Percentiles rank a stretch among this genome's conserved stretches.
Evolutionary conservation across 2,329 filamentous ascomycete genomes (phyloP).

Genomic region (Geosmithia morbida): DNA sequence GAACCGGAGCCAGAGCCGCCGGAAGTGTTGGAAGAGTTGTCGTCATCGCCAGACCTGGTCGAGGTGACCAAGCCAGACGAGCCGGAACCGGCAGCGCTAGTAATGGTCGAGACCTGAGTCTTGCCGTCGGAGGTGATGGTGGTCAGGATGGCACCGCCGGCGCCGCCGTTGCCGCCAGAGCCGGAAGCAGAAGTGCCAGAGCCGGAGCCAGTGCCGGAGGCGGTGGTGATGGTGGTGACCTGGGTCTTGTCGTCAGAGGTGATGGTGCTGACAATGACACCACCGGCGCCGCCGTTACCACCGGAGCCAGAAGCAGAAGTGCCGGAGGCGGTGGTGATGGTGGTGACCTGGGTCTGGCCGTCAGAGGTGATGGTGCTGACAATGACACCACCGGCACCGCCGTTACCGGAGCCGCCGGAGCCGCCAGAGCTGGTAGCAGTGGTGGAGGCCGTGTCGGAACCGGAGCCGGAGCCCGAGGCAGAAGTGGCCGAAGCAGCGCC

Average conservation of each 20-base stretch:
- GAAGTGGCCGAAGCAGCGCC: conserved; percentile 5
- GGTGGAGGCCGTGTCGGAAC: conserved; percentile 3
- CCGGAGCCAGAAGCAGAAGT: too few species aligned
- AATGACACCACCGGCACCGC: conserved; percentile 6
- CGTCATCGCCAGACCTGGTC: conserved; percentile 1
- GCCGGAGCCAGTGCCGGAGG: neutral
- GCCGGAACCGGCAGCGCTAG: conserved; percentile 5
- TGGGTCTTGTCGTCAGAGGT: conserved; percentile 17
- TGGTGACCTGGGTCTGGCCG: conserved; percentile 9
- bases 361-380: conserved; percentile 20
- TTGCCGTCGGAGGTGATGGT: conserved; percentile 18
- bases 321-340: conserved; percentile 1
- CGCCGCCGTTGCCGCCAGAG: conserved; percentile 2
- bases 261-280: conserved; percentile 17
- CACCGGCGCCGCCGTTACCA: conserved; percentile 1
- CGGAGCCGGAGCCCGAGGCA: conserved; percentile 3
- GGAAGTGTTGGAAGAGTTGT: conserved; percentile 4
- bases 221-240: conserved; percentile 14
- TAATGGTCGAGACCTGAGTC: conserved; percentile 18
- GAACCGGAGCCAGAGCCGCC: conserved; percentile 4
- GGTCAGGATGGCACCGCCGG: conserved; percentile 13
- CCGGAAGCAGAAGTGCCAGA: conserved; percentile 6
- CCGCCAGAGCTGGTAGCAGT: conserved; percentile 2
- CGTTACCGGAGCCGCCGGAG: neutral
- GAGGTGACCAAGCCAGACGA: conserved; percentile 5